Base-by-base conservation (phyloP, 352 stramenopile genomes). In the Phytophthora hibernalis region DNA sequence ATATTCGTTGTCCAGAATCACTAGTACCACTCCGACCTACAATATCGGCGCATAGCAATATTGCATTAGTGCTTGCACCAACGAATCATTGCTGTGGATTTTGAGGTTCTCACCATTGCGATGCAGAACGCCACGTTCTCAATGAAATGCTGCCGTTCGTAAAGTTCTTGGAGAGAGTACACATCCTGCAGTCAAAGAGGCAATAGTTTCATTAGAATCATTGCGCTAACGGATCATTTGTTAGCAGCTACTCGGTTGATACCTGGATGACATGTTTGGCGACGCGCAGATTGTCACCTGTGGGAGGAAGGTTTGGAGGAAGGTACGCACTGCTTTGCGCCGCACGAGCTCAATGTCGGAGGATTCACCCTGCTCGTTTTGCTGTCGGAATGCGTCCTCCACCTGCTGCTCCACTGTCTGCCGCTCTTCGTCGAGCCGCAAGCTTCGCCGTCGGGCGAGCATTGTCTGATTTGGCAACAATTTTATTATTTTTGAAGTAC, bases 1-100 rank as follows among this genome's bases (percentile, higher is more conserved):
- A 61, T 89, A 84, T 64, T 83, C 72, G 37, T 90, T 92, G 67
- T 94, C 85, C 21, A 92, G 58, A 35, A 92, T 84, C 24, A 94
- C 75, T 20, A 94, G 65, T 13, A 78, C 26, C 22, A 94, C 70
- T 24, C 83, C 82, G 11, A 68, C 60, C 81, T 90, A 28, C 2
- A 35, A 15, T 11, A 60, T 20, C 40, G 16, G 18, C 13, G 12
- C 38, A 28, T 6, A 45, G 16, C 45, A 70, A 20, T 12, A 20
- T 43, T 51, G 3, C n/a, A 31, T 18, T 8, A 44, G 24, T 16
- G 31, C 16, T 43, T 16, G 37, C 10, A 18, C 7, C 16, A 42
- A 28, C 2, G 3, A n/a, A 20, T 12, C 28, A 21, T 44, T 44
- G 15, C 3, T 12, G 12, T 33, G 28, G 37, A 44, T 20, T 33